Conservation (phyloP, 352 stramenopile species). For the Pythium aquatile region DNA sequence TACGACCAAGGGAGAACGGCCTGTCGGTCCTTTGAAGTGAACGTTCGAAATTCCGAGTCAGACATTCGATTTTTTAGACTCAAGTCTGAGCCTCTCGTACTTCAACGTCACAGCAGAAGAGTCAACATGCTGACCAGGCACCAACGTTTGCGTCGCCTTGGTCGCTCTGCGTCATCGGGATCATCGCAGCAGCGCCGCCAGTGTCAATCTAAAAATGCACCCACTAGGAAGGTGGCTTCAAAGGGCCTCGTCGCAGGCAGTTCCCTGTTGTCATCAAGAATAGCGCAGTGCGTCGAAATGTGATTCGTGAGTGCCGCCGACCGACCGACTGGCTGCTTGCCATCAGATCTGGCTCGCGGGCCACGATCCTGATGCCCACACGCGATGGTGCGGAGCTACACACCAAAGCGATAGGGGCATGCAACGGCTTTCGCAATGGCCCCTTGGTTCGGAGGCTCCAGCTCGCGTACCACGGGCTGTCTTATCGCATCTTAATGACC, state of each 20-base stretch:
- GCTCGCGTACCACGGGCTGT: background rate
- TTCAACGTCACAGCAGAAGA: background rate
- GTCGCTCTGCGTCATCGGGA: background rate
- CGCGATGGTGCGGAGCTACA: background rate
- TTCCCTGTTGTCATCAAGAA: background rate
- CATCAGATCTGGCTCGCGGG: background rate
- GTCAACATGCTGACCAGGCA: background rate
- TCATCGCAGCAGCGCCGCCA: background rate
- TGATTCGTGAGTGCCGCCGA: background rate
- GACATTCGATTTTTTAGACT: background rate
- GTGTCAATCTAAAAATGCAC: conserved; percentile 1
- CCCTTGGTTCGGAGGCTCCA: no score
- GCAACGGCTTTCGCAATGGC: background rate
- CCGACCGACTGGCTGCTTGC: background rate
- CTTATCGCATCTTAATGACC: background rate
- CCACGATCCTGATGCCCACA: background rate
- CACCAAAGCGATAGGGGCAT: background rate
- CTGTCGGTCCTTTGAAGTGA: background rate
- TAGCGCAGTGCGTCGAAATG: background rate
- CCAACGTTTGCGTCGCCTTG: background rate
- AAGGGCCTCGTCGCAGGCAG: background rate
- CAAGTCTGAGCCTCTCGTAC: background rate
- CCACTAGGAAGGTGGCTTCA: background rate
- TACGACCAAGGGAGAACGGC: no score
- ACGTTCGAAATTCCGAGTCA: background rate